Evolutionary conservation across 371 early-diverging fungal species (phyloP), one percentile per base, ranked within the genome.

Genomic region (Lichtheimia ornata): DNA sequence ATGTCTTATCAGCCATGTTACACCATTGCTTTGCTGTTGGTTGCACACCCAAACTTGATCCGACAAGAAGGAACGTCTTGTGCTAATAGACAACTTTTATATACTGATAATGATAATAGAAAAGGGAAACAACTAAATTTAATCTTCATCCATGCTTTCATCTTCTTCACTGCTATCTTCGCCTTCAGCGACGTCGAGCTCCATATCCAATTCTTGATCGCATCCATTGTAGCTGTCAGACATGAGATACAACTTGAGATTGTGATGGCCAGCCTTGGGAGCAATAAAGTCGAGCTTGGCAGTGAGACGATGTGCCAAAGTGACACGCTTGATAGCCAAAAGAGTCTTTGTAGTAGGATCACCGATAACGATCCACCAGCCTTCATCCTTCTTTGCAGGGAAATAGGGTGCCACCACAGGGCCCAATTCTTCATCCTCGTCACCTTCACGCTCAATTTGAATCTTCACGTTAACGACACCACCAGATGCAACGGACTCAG

Each of bases 291-390:
- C 94, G n/a, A 97, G 72, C 57, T 87, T 84, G 18, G 93, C 79
- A 5, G 69, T 70, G 27, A 91, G 76, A 56, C 81, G 75, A 24
- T 87, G 77, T 53, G 88, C 89, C 17, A 97, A 68, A 7, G 88
- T 89, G 24, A 94, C 82, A 17, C 97, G 82, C 84, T 97, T 97
- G 72, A 98, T 95, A 17, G 93, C 92, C 56, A 94, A 67, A 53
- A 98, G 74, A 0, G 90, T 74, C 77, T 96, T 94, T 5, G 85
- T 77, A 27, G 73, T 67, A 15, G 89, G 82, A 51, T 96, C 93
- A 24, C 94, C 97, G 50, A 98, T 71, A 4, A 98, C 92, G 60
- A 97, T 74, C 97, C 97, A 98, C 97, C 97, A 98, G 25, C 91
- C 91, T 75, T 97, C 99, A 44, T 93, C 91, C 83, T 95, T 94